A percentile compares a stretch with the other conserved stretches of the same genome.
These are phyloP conservation scores for Solanum habrochaites DNA, from an alignment of 257 asterid genomes.

Conservation along the genomic window DNA sequence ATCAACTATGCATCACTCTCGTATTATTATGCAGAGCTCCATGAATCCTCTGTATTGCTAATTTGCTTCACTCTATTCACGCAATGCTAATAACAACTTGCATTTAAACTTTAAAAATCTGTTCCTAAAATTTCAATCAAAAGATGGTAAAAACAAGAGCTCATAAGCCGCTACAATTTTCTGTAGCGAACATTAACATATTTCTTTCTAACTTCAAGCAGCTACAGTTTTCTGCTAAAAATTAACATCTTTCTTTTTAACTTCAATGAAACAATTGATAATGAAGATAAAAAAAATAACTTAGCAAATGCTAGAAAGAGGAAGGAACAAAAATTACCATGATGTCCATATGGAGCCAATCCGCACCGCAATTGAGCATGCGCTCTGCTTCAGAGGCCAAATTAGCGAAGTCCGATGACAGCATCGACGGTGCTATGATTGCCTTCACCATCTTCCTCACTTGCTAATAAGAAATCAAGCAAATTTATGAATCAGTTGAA, in stretches of 20 bases:
- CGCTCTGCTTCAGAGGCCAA: conserved; percentile 78
- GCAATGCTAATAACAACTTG: not conserved
- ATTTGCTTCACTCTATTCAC: not conserved
- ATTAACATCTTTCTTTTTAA: not conserved
- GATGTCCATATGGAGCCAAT: conserved; percentile 98
- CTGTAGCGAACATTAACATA: no score
- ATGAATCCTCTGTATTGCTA: not conserved
- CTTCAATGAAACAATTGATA: not conserved
- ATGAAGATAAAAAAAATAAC: not conserved
- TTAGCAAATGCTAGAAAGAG: not conserved
- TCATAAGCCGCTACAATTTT: no score
- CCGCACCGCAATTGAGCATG: conserved; percentile 78
- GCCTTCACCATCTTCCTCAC: conserved; percentile 37
- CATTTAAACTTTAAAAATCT: not conserved
- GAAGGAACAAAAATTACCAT: conserved; percentile 40
- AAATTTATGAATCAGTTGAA: not conserved
- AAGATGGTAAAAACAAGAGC: not conserved
- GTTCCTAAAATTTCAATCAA: not conserved
- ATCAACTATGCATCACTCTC: not conserved
- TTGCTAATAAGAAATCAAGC: not conserved
- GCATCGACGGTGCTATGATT: conserved; percentile 86
- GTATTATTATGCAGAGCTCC: not conserved
- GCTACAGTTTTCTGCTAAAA: not conserved
- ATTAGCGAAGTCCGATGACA: conserved; percentile 89
- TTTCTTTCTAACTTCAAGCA: no score